These are phyloP conservation scores for Ophiocytium majus DNA, from an alignment of 352 stramenopile genomes.

Conservation along the genomic window DNA sequence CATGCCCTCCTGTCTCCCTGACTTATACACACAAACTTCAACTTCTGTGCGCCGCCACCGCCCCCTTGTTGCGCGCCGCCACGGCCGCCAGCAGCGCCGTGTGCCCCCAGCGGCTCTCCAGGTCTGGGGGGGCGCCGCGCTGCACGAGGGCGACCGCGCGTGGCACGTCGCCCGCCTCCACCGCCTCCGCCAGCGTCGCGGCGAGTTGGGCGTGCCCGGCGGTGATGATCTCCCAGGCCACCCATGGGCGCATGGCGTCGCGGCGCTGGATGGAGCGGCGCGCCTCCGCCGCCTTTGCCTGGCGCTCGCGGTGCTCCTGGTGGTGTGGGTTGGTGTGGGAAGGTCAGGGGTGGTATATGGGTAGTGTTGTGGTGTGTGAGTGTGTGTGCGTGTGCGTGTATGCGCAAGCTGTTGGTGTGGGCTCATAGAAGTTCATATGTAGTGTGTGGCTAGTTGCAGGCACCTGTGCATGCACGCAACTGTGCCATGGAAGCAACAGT, in stretches of 20 bases:
- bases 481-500: no score
- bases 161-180: slow-evolving; percentile 34
- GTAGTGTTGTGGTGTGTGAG: no score
- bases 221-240: slow-evolving; percentile 20
- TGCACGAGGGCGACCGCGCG: slow-evolving; percentile 30
- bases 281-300: slow-evolving; percentile 50
- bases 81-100: slow-evolving; percentile 47
- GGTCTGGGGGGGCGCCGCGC: slow-evolving; percentile 29
- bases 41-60: background rate
- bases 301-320: slow-evolving; percentile 34
- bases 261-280: slow-evolving; percentile 40
- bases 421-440: no score
- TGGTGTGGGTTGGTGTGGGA: background rate
- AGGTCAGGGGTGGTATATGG: no score
- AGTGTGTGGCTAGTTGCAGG: no score
- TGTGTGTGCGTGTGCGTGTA: no score
- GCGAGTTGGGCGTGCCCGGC: slow-evolving; percentile 28
- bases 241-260: slow-evolving; percentile 14
- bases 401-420: no score
- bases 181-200: slow-evolving; percentile 17
- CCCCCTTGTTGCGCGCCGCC: slow-evolving; percentile 23
- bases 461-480: no score
- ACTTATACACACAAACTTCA: no score
- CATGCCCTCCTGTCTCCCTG: no score
- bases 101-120: slow-evolving; percentile 37